Evolutionary conservation across 768 basidiomycete species (phyloP).

Genomic region (Kwoniella sp.): DNA sequence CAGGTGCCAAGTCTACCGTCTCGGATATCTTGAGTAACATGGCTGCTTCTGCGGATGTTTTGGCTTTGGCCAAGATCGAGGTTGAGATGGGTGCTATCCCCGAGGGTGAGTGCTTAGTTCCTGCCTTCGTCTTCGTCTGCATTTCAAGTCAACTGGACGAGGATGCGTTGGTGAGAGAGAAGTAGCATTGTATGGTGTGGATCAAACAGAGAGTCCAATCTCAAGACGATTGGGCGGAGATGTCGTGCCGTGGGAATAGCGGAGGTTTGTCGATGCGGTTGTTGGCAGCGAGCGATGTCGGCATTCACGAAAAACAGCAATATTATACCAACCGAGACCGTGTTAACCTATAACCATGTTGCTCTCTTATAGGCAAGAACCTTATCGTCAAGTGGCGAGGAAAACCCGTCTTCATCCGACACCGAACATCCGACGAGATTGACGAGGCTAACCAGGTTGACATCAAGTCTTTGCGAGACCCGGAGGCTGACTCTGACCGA

Average conservation of each 20-base stretch:
- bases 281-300: too few relatives aligned
- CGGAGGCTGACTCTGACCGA: constrained; percentile 83
- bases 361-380: constrained; percentile 54
- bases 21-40: constrained; percentile 93
- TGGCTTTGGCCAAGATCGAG: constrained; percentile 97
- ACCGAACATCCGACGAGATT: constrained; percentile 87
- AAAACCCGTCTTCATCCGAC: constrained; percentile 98
- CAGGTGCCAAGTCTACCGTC: constrained; percentile 88
- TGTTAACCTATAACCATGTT: too few relatives aligned
- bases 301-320: too few relatives aligned
- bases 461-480: constrained; percentile 87
- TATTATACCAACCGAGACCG: too few relatives aligned
- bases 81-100: constrained; percentile 86
- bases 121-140: too few relatives aligned
- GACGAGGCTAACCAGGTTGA: constrained; percentile 82
- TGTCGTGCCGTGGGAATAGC: too few relatives aligned
- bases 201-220: too few relatives aligned
- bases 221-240: too few relatives aligned
- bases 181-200: too few relatives aligned
- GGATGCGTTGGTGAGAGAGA: too few relatives aligned
- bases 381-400: constrained; percentile 80
- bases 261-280: too few relatives aligned
- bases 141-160: too few relatives aligned
- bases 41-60: constrained; percentile 95
- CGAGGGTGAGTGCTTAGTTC: constrained; percentile 66